Base-by-base conservation (phyloP, 805 yeast genomes). In the Candida maltosa region DNA sequence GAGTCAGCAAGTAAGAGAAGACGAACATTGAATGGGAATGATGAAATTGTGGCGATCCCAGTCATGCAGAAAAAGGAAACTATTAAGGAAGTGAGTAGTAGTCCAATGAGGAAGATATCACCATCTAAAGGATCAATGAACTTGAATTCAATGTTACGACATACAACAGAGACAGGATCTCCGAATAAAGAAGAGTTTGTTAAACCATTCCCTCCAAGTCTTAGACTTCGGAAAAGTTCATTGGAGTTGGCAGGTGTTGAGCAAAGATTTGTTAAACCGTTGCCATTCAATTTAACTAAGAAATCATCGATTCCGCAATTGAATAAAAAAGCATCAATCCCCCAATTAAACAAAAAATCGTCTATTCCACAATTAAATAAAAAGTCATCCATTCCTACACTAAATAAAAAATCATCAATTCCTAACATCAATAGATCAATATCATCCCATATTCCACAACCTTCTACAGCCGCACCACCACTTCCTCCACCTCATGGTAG, bases 121-220 rank as follows among this genome's bases (percentile, higher is more conserved):
- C 73, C 73, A 1, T 65, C 71, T 6, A 65, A 60, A 38, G 60
- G 62, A 28, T 60, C 64, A 5, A 55, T 56, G 57, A 60, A 66
- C 38, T 54, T 67, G 36, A 56, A 62, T 39, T 48, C 47, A 27
- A 38, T 65, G 18, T 43, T 66, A 28, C 15, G 37, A 18, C 41
- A 38, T 18, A 51, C 45, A 32, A 34, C 39, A 4, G 39, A 37
- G 5, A 38, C 41, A 6, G 49, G 43, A 3, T 44, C 51, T 4
- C 51, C 52, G 3, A 33, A 35, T 19, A 46, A 39, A 32, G 39
- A 31, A 17, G 45, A 37, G 16, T 52, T 56, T 32, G 45, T 46
- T 22, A 57, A 53, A 33, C 65, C 62, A 6, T 42, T 41, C 7
- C 54, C 61, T 2, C 56, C 54, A 4, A 44, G 48, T 37, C 42